These are phyloP conservation scores for Fusarium sublunatum DNA, from an alignment of 2,329 filamentous ascomycete genomes.

Conservation along the genomic window DNA sequence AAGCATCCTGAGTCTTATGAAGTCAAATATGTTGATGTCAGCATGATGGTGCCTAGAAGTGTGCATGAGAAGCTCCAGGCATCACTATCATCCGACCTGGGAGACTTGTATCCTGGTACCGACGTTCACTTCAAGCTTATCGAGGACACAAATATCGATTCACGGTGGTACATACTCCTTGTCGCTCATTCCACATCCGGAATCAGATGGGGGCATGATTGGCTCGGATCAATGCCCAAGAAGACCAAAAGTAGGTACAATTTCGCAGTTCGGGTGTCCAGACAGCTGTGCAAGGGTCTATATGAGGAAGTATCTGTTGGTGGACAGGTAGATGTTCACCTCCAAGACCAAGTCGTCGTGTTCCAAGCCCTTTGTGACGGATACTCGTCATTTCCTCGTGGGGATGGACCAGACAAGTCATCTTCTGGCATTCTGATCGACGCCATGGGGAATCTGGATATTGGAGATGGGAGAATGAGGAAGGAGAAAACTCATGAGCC, in stretches of 20 bases:
- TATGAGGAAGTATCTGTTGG: conserved; percentile 57
- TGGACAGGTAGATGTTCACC: conserved; percentile 64
- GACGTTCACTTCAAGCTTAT: conserved; percentile 58
- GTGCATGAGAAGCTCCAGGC: conserved; percentile 57
- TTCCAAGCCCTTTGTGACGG: conserved; percentile 69
- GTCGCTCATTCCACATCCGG: conserved; percentile 63
- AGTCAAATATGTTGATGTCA: conserved; percentile 62
- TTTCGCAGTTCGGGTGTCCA: conserved; percentile 56
- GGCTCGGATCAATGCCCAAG: conserved; percentile 55
- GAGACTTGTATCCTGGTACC: conserved; percentile 55
- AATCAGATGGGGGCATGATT: conserved; percentile 62
- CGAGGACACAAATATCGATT: conserved; percentile 63
- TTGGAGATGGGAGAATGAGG: conserved; percentile 47
- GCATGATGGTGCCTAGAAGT: conserved; percentile 61
- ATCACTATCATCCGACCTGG: conserved; percentile 55
- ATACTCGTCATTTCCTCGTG: conserved; percentile 58
- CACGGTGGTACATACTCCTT: conserved; percentile 66
- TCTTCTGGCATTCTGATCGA: conserved; percentile 41
- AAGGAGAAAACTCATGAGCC: conserved; percentile 61
- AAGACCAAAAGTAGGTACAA: conserved; percentile 49
- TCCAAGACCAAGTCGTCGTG: conserved; percentile 71
- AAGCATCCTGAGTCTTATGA: conserved; percentile 47
- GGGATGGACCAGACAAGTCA: conserved; percentile 31
- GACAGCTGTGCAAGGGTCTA: conserved; percentile 59
- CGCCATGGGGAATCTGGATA: conserved; percentile 46